Percentiles rank a stretch among this genome's conserved stretches.
These are phyloP conservation scores for Glycyrrhiza uralensis DNA, from an alignment of 306 rosid genomes.

Conservation along the genomic window DNA sequence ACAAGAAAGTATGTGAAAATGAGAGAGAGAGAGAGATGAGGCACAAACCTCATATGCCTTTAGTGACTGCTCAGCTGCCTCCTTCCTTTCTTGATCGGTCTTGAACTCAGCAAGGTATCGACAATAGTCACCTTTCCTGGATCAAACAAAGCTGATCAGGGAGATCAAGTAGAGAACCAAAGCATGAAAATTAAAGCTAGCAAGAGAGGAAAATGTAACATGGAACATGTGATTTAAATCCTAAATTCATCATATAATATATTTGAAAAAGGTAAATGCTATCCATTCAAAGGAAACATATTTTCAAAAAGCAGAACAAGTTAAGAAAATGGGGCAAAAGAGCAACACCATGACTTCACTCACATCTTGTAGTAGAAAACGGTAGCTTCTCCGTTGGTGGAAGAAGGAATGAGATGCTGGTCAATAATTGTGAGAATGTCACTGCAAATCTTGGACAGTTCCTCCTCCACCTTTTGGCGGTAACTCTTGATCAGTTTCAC, in stretches of 20 bases:
- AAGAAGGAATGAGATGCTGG: slow-evolving; percentile 72
- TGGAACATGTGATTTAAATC: no score
- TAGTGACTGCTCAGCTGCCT: slow-evolving; percentile 59
- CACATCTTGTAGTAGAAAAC: slow-evolving; percentile 95
- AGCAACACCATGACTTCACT: slow-evolving; percentile 34
- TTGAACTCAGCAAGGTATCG: slow-evolving; percentile 78
- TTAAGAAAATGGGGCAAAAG: neutral
- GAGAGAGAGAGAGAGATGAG: neutral
- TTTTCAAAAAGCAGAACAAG: neutral
- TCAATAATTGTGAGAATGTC: slow-evolving; percentile 84
- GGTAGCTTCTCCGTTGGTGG: slow-evolving; percentile 79
- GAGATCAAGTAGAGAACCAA: slow-evolving; percentile 7
- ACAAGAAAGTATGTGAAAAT: neutral
- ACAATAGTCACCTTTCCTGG: slow-evolving; percentile 69
- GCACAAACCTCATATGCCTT: slow-evolving; percentile 69
- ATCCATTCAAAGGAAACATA: neutral
- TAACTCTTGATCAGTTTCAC: slow-evolving; percentile 73
- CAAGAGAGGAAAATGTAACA: no score
- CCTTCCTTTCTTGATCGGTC: slow-evolving; percentile 54
- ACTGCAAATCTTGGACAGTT: slow-evolving; percentile 70
- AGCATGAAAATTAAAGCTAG: neutral
- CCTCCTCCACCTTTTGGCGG: slow-evolving; percentile 86
- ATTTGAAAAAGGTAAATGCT: neutral
- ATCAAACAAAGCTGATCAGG: slow-evolving; percentile 17
- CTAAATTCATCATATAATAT: no score